These are phyloP conservation scores for Gardenia jasminoides DNA, from an alignment of 257 asterid species.

Conservation along the genomic window DNA sequence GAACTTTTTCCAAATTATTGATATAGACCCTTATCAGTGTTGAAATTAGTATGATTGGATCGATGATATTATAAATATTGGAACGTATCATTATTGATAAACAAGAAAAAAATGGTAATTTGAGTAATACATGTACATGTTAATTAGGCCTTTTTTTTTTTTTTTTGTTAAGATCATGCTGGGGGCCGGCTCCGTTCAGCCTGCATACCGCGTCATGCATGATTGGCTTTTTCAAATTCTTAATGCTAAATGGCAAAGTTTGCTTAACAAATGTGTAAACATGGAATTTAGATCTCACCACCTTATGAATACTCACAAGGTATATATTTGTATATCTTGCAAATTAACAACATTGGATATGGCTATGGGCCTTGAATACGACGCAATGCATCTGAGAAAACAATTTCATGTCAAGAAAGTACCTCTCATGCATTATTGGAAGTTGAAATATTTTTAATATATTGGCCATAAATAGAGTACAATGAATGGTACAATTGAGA, in stretches of 20 bases:
- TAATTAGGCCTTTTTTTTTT: neutral
- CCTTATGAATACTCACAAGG: neutral
- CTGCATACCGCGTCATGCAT: neutral
- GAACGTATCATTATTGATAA: neutral
- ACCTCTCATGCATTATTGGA: neutral
- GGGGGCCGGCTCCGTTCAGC: neutral
- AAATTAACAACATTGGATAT: neutral
- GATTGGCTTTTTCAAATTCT: neutral
- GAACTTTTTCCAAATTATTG: neutral
- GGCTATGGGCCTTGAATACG: neutral
- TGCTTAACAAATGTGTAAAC: neutral
- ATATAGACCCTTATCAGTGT: neutral
- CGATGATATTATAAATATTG: neutral
- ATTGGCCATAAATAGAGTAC: neutral
- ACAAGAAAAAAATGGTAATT: too few species aligned
- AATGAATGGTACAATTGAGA: neutral
- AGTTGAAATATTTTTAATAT: too few species aligned
- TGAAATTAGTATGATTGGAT: neutral
- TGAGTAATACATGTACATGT: neutral
- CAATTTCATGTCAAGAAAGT: neutral
- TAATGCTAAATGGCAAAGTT: neutral
- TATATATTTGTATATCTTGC: neutral
- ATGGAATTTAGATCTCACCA: neutral
- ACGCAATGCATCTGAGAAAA: conserved; percentile 1
- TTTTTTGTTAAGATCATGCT: neutral